Evolutionary conservation across 83 land plant species (phyloP).

Genomic region (Picea abies): DNA sequence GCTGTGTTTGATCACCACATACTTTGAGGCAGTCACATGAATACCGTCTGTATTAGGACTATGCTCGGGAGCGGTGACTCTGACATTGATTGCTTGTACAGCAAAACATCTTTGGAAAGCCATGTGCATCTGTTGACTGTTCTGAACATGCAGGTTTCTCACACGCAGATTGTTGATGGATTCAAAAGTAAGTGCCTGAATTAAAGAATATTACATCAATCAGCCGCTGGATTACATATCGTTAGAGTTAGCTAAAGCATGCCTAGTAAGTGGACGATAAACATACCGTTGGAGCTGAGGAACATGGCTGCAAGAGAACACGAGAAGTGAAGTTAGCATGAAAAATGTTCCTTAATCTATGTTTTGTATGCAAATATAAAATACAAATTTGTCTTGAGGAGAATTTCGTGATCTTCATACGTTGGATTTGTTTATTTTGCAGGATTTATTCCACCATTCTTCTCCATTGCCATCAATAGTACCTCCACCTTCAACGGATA

Average conservation of each 20-base stretch:
- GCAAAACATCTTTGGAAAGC: constrained; percentile 35
- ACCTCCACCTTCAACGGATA: constrained; percentile 61
- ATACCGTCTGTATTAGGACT: constrained; percentile 95
- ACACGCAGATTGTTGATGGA: constrained; percentile 52
- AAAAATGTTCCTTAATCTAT: background rate
- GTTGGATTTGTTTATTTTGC: constrained; percentile 58
- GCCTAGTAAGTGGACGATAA: background rate
- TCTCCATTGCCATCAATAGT: constrained; percentile 65
- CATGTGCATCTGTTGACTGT: constrained; percentile 75
- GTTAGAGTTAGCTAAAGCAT: background rate
- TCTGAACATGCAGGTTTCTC: constrained; percentile 28
- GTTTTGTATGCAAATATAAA: background rate
- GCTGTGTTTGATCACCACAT: constrained; percentile 34
- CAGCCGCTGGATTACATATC: background rate
- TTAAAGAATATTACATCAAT: background rate
- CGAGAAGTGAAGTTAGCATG: background rate
- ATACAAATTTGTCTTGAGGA: no score
- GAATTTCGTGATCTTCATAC: constrained; percentile 19
- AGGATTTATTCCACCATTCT: constrained; percentile 74
- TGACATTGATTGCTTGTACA: constrained; percentile 47
- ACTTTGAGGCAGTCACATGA: constrained; percentile 52
- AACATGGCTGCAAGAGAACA: constrained; percentile 8
- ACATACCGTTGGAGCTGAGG: constrained; percentile 17
- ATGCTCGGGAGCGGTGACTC: constrained; percentile 46
- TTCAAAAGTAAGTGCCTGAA: constrained; percentile 64